Percentiles rank a stretch among this genome's conserved stretches.
Conservation (phyloP, 306 rosid species). For the Vigna mungo region DNA sequence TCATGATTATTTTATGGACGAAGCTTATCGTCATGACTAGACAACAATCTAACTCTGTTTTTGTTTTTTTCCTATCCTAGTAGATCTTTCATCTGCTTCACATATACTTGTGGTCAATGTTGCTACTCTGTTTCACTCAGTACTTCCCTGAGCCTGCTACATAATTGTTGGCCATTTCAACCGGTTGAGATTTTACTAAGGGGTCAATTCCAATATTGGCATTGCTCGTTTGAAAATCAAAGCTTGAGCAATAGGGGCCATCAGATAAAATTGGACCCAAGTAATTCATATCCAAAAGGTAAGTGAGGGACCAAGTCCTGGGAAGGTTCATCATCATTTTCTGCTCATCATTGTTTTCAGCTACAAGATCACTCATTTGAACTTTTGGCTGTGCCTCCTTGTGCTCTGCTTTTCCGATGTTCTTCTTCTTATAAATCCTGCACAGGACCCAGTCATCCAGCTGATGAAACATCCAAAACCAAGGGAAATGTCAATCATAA, state of each 20-base stretch:
- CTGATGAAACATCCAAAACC: slow-evolving; percentile 54
- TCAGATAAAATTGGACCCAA: slow-evolving; percentile 72
- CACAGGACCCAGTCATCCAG: slow-evolving; percentile 97
- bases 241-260: slow-evolving; percentile 50
- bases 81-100: slow-evolving; percentile 55
- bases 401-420: slow-evolving; percentile 55
- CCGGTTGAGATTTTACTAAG: slow-evolving; percentile 50
- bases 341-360: slow-evolving; percentile 45
- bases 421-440: slow-evolving; percentile 85
- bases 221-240: slow-evolving; percentile 51
- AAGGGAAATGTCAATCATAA: slow-evolving; percentile 36
- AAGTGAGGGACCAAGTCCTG: slow-evolving; percentile 65
- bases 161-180: slow-evolving; percentile 46
- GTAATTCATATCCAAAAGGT: slow-evolving; percentile 76
- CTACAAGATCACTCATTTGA: slow-evolving; percentile 38
- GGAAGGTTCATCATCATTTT: slow-evolving; percentile 63
- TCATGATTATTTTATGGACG: slow-evolving; percentile 31
- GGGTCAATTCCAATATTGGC: slow-evolving; percentile 47
- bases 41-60: slow-evolving; percentile 9
- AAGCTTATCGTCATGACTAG: slow-evolving; percentile 35
- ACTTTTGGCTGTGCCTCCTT: slow-evolving; percentile 52
- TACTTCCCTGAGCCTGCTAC: slow-evolving; percentile 53
- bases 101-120: slow-evolving; percentile 49
- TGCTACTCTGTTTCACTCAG: slow-evolving; percentile 51
- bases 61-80: slow-evolving; percentile 30